Evolutionary conservation across 805 yeast species (phyloP).

Genomic region (Suhomyces prunicola): DNA sequence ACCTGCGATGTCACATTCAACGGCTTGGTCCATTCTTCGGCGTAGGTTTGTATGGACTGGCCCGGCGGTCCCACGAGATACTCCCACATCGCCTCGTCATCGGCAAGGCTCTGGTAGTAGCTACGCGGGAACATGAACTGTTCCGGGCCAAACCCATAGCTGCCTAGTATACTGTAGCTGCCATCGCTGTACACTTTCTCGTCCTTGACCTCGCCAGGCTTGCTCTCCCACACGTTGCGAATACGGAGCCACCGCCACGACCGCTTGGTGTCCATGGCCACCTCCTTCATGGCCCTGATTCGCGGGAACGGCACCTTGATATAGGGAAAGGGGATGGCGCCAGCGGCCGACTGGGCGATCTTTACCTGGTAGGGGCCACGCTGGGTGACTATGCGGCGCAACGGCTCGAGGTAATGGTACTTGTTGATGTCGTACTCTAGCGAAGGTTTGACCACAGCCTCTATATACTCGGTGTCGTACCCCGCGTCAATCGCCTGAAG

Average conservation of each 20-base stretch:
- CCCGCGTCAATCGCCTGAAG: constrained; percentile 18
- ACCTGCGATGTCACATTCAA: constrained; percentile 8
- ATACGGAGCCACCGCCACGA: constrained; percentile 25
- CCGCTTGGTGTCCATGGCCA: constrained; percentile 32
- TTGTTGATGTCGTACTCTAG: constrained; percentile 33
- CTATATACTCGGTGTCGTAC: constrained; percentile 32
- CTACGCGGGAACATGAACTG: constrained; percentile 27
- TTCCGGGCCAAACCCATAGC: constrained; percentile 24
- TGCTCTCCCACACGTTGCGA: constrained; percentile 27
- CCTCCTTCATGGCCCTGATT: constrained; percentile 14
- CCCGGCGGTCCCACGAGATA: constrained; percentile 13
- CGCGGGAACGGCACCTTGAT: constrained; percentile 22
- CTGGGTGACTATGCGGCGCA: constrained; percentile 20
- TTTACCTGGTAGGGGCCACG: constrained; percentile 38
- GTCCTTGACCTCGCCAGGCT: constrained; percentile 8
- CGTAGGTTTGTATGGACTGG: neutral
- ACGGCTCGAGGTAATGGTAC: constrained; percentile 18
- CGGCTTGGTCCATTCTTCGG: constrained; percentile 8
- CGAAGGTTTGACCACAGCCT: constrained; percentile 30
- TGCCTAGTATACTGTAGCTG: constrained; percentile 25
- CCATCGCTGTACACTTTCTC: constrained; percentile 23
- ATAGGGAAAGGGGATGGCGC: constrained; percentile 27
- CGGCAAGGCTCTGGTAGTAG: constrained; percentile 24
- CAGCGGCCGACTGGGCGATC: constrained; percentile 29
- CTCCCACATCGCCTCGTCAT: constrained; percentile 38